Base-by-base conservation (phyloP, 1,284 basidiomycete genomes). In the Cutaneotrichosporon sp. region DNA sequence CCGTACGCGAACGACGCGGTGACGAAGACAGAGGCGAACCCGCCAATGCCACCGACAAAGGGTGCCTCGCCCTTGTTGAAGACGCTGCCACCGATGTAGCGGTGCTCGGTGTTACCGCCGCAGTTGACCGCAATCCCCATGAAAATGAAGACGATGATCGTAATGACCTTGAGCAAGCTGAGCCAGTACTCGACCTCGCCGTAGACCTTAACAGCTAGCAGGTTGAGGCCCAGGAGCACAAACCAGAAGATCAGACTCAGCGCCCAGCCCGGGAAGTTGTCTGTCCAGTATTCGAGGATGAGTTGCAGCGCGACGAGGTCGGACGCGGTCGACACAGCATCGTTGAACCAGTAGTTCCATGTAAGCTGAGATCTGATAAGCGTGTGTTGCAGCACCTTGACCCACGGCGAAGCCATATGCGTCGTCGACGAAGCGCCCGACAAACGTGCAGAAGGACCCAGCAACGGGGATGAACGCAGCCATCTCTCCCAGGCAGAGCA, bases 401-500 rank as follows among this genome's bases (percentile, higher is more conserved):
- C n/a, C n/a, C n/a, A n/a, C n/a, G n/a, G 90, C 85, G 71, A 92
- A 91, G 1, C 87, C 87, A 64, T 92, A 83, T 0, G 90, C 87
- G 8, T 88, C 87, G 72, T 91, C 87, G 3, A 58, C 56, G 54
- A 62, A 67, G 18, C 66, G 62, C 53, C 63, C 59, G n/a, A 91
- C 89, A 50, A 92, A 82, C 52, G 85, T 88, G 74, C 92, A 89
- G 76, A 92, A 91, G 7, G 90, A 86, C 62, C 87, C 88, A 49
- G 82, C 67, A 62, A 84, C 80, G 43, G 80, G 79, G 42, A 82
- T 75, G 62, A 75, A 77, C 7, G 79, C 70, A 49, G 78, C 71
- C 73, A 82, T 76, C 59, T 82, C 81, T 6, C 80, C 81, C 25
- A 83, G 72, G 13, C 74, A 76, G 33, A 80, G 64, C 78, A 81